phyloP scores from a whole-genome alignment of 306 rosid species.

The Pyrus bretschneideri region DNA sequence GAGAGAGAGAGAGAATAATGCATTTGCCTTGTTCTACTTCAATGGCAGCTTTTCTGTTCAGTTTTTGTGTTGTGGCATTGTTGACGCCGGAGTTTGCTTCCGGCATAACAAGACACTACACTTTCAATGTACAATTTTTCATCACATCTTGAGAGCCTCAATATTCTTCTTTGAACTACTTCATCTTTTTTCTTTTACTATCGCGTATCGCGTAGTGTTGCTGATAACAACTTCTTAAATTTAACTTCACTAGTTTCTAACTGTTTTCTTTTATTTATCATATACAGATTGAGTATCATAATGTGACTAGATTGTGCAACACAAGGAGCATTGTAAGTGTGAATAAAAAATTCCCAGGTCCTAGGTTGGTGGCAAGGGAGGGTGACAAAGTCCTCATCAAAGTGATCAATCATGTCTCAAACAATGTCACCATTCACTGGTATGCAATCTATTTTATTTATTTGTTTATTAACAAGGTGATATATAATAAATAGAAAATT shows the following conservation, averaged over 20 bases:
- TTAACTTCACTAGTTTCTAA: neutral
- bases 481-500: too few relatives aligned
- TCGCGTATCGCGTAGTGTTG: too few relatives aligned
- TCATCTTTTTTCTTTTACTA: neutral
- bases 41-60: constrained; percentile 26
- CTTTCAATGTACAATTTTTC: constrained; percentile 47
- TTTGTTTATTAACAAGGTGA: neutral
- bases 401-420: constrained; percentile 53
- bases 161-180: neutral
- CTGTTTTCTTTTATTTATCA: neutral
- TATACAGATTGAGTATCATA: constrained; percentile 46
- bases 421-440: constrained; percentile 80
- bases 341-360: constrained; percentile 71
- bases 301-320: constrained; percentile 57
- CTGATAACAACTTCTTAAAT: too few relatives aligned
- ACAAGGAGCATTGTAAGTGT: constrained; percentile 60
- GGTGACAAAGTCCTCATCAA: constrained; percentile 62
- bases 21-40: constrained; percentile 22
- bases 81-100: constrained; percentile 40
- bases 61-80: constrained; percentile 18
- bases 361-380: constrained; percentile 65
- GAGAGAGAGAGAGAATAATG: constrained; percentile 18
- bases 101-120: constrained; percentile 63
- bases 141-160: neutral
- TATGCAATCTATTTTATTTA: constrained; percentile 10